Evolutionary conservation across 1,139 yeast genomes (phyloP), one percentile per base, ranked within the genome.

Genomic region (Blastobotrys ciferrii): DNA sequence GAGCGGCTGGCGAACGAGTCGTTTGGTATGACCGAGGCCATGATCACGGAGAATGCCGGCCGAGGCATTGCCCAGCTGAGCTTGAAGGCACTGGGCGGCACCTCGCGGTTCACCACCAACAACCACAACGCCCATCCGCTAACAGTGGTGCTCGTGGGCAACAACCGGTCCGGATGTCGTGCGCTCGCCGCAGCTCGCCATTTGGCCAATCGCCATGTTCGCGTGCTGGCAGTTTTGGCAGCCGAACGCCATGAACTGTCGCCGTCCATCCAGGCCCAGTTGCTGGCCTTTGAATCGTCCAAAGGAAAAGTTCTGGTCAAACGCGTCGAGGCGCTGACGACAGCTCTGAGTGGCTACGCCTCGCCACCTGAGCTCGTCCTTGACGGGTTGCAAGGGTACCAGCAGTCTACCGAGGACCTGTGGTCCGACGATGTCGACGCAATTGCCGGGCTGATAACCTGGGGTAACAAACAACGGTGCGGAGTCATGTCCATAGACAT

Each of bases 331-430:
- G 63, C 64, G 43, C 54, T 78, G 43, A 60, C 62, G 13, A 68
- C 67, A 13, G 59, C 70, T 13, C 61, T 73, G 5, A 50, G 61
- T 14, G 77, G 76, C 52, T 69, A 82, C 43, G 85, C 84, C 45
- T 79, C 88, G 0, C 95, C 95, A 0, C 80, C 84, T 14, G 95
- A 87, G 62, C 71, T 88, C 48, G 77, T 88, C 12, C 62, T 88
- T 30, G 97, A 88, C 64, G 94, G 89, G 0, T 71, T 88, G 56
- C 89, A 87, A 65, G 96, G 96, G 1, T 86, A 81, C 56, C 95
- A 87, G 59, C 80, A 81, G 42, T 86, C 81, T 52, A 67, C 87
- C 46, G 78, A 74, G 53, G 75, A 71, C 49, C 60, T 77, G 45
- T 67, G 74, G 59, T 77, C 68, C 46, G 80, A 75, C 45, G 84